Percentiles rank a stretch among this genome's conserved stretches.
Conservation (phyloP, 441 rosid genomes). For the Gossypium davidsonii region DNA sequence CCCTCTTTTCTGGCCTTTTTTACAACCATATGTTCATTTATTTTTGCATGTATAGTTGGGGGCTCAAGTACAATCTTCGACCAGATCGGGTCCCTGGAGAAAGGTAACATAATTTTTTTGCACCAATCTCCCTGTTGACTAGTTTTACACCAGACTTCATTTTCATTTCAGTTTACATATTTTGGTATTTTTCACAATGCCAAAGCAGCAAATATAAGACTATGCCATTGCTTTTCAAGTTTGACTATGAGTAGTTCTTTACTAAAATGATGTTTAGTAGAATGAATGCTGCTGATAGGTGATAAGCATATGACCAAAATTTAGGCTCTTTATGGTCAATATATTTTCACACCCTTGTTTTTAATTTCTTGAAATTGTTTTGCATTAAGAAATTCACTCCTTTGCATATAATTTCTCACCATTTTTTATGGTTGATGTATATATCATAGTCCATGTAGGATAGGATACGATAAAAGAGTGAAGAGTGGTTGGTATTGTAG, state of each 20-base stretch:
- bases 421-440: not conserved
- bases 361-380: slow-evolving; percentile 5
- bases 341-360: not conserved
- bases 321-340: not conserved
- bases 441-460: not conserved
- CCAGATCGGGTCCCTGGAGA: slow-evolving; percentile 13
- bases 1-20: not conserved
- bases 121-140: not conserved
- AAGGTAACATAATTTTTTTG: slow-evolving; percentile 1
- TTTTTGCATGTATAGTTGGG: slow-evolving; percentile 5
- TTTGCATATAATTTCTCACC: not conserved
- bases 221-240: not conserved
- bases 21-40: not conserved
- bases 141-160: not conserved
- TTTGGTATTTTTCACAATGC: not conserved
- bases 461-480: not conserved
- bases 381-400: not conserved
- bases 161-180: slow-evolving; percentile 2
- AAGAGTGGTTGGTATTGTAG: not conserved
- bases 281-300: not conserved
- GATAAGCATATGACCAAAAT: not conserved
- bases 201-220: not conserved
- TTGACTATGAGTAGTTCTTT: not conserved
- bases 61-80: slow-evolving; percentile 4
- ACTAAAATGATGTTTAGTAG: not conserved